Base-by-base conservation (phyloP, 139 green algal genomes). In the Spirogloea muscicola region DNA sequence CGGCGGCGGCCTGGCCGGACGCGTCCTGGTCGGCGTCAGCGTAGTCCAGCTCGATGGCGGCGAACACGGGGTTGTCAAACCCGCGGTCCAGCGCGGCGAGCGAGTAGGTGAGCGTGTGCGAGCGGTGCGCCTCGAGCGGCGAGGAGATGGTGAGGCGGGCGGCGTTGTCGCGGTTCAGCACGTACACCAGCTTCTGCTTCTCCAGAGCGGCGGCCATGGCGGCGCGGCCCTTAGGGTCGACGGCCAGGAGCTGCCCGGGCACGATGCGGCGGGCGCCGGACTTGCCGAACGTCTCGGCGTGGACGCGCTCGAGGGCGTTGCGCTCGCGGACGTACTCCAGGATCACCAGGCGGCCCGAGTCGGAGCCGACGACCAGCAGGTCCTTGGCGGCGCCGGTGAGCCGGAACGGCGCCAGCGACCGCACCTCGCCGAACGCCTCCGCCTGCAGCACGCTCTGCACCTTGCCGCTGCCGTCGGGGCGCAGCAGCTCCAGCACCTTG, bases 141-240 rank as follows among this genome's bases (percentile, higher is more conserved):
- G 88, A 96, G 2, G 88, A 96, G 76, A 98, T 98, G 31, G 95
- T 99, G 38, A 99, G 85, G 57, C 93, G 94, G 29, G 92, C 92
- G 18, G 88, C 86, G 16, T 77, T 87, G 85, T 99, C 95, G 3
- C 95, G 74, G 84, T 98, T 98, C 9, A 99, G 84, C 25, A 98
- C 91, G 79, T 99, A 99, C 46, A 98, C 94, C 42, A 98, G 88
- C 85, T 98, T 98, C 84, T 96, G 87, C 88, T 97, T 98, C 81
- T 99, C 95, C 5, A 93, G 52, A 0, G 92, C 92, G 1, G 74
- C 93, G 43, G 98, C 88, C 87, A 98, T 93, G 82, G 87, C 90
- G 10, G 95, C 95, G 16, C 95, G 84, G 4, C 95, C 95, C 66
- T 96, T 96, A 25, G 95, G 94, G 76, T 99, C 95, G 6, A 80